A percentile compares a stretch with the other conserved stretches of the same genome.
Evolutionary conservation across 768 basidiomycete genomes (phyloP).

Genomic region (Hortiboletus flavorubellus): DNA sequence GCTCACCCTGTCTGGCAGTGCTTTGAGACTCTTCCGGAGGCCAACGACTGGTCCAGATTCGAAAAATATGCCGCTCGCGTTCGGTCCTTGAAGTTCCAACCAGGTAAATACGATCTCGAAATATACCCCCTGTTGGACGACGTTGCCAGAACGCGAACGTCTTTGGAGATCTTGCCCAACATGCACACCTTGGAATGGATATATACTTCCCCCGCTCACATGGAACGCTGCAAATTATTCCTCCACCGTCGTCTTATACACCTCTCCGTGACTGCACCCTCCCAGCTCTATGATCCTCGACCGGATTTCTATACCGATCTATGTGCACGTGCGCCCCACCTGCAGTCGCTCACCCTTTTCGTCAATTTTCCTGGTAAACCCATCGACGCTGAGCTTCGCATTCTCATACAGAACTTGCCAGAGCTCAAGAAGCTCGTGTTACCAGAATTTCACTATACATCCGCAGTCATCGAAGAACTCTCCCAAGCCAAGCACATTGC

Average conservation of each 20-base stretch:
- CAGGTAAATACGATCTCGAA: conserved; percentile 14
- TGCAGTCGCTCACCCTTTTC: conserved; percentile 47
- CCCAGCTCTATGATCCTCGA: conserved; percentile 6
- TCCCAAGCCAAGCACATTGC: conserved; percentile 43
- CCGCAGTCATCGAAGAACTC: conserved; percentile 42
- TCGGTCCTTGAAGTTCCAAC: conserved; percentile 32
- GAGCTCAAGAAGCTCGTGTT: conserved; percentile 47
- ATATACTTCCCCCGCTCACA: conserved; percentile 18
- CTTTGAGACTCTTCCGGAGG: conserved; percentile 41
- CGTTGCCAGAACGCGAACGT: conserved; percentile 52
- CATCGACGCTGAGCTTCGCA: conserved; percentile 40
- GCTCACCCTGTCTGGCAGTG: conserved; percentile 27
- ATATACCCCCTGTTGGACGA: conserved; percentile 39
- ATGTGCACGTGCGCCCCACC: conserved; percentile 47
- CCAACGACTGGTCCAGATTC: conserved; percentile 54
- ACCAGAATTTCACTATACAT: conserved; percentile 51
- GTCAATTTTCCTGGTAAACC: conserved; percentile 37
- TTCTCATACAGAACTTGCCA: conserved; percentile 39
- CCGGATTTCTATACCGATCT: conserved; percentile 36
- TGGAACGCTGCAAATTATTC: conserved; percentile 47
- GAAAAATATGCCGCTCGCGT: conserved; percentile 52
- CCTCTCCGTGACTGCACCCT: conserved; percentile 32
- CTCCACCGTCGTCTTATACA: conserved; percentile 52
- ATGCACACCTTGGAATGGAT: conserved; percentile 51
- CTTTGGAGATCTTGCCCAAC: conserved; percentile 52